A percentile compares a stretch with the other conserved stretches of the same genome.
Evolutionary conservation across 163 green algal genomes (phyloP).

Genomic region (Coccomyxa subellipsoidea): DNA sequence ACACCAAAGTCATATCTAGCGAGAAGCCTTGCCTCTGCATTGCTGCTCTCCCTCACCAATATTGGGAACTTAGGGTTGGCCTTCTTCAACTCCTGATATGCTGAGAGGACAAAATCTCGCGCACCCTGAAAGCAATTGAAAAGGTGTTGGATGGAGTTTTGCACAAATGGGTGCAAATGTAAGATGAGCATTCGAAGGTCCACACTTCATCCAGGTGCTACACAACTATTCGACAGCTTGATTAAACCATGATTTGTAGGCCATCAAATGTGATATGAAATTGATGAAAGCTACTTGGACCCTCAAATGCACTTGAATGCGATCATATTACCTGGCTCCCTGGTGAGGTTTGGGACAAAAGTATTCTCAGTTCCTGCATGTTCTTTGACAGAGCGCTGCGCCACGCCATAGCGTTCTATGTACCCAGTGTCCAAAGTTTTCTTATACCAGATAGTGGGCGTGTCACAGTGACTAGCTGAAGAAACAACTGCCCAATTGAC

Average conservation of each 20-base stretch:
- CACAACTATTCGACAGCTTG: no score
- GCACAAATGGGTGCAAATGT: no score
- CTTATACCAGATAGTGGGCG: no score
- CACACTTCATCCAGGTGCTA: no score
- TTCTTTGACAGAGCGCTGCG: slow-evolving; percentile 58
- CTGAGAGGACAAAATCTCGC: slow-evolving; percentile 75
- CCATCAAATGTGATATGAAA: no score
- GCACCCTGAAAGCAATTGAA: neutral
- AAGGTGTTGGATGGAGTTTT: no score
- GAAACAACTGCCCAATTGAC: neutral
- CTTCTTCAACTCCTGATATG: slow-evolving; percentile 82
- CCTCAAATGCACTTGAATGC: no score
- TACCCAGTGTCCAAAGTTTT: no score
- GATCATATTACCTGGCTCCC: slow-evolving; percentile 59
- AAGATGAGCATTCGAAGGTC: no score
- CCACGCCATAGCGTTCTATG: slow-evolving; percentile 69
- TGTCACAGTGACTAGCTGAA: neutral
- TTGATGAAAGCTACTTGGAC: no score
- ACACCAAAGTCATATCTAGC: slow-evolving; percentile 64
- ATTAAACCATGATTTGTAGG: no score
- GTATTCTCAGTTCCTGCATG: slow-evolving; percentile 78
- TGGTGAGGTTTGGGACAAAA: slow-evolving; percentile 63
- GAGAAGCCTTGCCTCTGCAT: slow-evolving; percentile 62
- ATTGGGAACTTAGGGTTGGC: slow-evolving; percentile 79
- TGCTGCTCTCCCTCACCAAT: slow-evolving; percentile 63